phyloP scores from a whole-genome alignment of 371 early-diverging fungal species.

The Haplosporangium sp. region DNA sequence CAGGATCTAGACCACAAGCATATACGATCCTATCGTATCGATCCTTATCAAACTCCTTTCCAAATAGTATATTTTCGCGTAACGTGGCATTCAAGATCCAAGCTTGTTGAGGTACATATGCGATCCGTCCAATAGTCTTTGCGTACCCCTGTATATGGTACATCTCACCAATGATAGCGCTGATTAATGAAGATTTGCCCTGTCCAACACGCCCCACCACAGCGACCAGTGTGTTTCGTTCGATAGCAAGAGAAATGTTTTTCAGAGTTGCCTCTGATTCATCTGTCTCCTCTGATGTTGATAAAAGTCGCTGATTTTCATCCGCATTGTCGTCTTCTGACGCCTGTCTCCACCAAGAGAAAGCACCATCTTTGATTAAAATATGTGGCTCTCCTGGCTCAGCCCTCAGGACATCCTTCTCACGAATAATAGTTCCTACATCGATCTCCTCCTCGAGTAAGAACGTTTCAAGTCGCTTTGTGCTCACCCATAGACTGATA shows the following conservation, averaged over 20 bases:
- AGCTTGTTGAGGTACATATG: slow-evolving; percentile 91
- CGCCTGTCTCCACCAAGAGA: slow-evolving; percentile 62
- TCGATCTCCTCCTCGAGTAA: slow-evolving; percentile 28
- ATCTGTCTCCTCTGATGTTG: slow-evolving; percentile 25
- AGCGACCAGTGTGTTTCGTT: slow-evolving; percentile 71
- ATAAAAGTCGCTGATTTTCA: slow-evolving; percentile 5
- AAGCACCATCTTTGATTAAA: slow-evolving; percentile 55
- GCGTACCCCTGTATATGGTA: slow-evolving; percentile 75
- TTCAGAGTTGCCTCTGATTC: slow-evolving; percentile 70
- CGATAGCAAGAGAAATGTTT: slow-evolving; percentile 71
- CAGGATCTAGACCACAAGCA: slow-evolving; percentile 78
- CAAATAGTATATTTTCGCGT: slow-evolving; percentile 94
- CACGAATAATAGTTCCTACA: slow-evolving; percentile 3
- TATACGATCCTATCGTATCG: slow-evolving; percentile 77
- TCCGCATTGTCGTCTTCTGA: slow-evolving; percentile 17
- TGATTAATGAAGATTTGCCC: slow-evolving; percentile 87
- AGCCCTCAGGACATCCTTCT: neutral
- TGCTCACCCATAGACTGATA: slow-evolving; percentile 9
- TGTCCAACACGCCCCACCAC: slow-evolving; percentile 89
- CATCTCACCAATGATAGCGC: slow-evolving; percentile 90
- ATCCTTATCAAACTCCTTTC: slow-evolving; percentile 75
- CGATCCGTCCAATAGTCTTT: slow-evolving; percentile 78
- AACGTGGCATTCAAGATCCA: slow-evolving; percentile 95
- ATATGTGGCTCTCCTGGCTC: slow-evolving; percentile 2
- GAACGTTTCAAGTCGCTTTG: slow-evolving; percentile 22